Base-by-base conservation (phyloP, 768 basidiomycete species). In the Lentinus tigrinus region DNA sequence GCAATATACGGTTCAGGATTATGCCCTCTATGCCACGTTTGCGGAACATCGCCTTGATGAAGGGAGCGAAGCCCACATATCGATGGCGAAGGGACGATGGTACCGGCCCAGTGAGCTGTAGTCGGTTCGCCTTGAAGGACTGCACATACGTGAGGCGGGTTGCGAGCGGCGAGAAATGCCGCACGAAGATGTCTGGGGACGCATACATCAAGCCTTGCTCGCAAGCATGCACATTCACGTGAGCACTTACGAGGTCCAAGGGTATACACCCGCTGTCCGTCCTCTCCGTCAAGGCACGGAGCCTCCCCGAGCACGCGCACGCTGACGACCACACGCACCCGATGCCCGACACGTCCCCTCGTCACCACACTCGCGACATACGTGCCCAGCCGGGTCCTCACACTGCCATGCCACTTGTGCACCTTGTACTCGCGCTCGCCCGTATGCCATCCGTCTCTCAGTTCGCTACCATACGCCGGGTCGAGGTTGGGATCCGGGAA, bases 61-160 rank as follows among this genome's bases (percentile, higher is more conserved):
- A 77, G 3, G 72, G 67, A 27, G 66, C 68, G 67, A 76, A 79
- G 52, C 77, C 76, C 48, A 78, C 71, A 54, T 65, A 73, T 38
- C 68, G 69, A 63, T 71, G 70, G 3, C 69, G 67, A 16, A 80
- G 71, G 52, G 72, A 65, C 21, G 67, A 58, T 11, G 78, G 77
- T 11, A 75, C 72, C n/a, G 78, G 78, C 0, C 78, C 78, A 17
- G 72, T 64, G 11, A 80, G 72, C 57, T 80, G 78, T 3, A 80
- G 53, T 50, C 77, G 74, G 63, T 76, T 78, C 4, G 77, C 76
- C 59, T 76, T 71, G 69, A 80, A 80, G 26, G 76, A 75, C 63
- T 10, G 70, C 47, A 49, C 67, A 62, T 47, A 64, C 64, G 54
- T 59, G 34, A 55, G 60, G 52, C 58, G 64, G 47, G 43, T 43